Conservation (phyloP, 306 rosid genomes). For the Pyrus communis region DNA sequence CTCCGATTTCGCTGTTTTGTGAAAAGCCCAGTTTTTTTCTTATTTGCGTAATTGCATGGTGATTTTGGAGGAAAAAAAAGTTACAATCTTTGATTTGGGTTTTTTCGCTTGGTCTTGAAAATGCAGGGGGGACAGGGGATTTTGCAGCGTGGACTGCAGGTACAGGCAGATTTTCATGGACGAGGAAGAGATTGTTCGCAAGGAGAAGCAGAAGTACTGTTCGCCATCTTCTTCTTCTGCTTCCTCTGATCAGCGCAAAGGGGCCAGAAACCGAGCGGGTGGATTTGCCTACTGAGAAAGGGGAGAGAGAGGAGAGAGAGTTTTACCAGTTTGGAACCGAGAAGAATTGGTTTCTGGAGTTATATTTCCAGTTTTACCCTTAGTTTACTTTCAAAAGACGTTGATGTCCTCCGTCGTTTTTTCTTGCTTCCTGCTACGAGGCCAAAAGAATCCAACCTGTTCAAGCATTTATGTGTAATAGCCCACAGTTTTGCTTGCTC, state of each 20-base stretch:
- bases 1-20: neutral
- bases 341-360: neutral
- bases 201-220: constrained; percentile 28
- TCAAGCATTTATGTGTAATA: constrained; percentile 5
- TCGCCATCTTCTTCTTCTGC: constrained; percentile 45
- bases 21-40: neutral
- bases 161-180: constrained; percentile 82
- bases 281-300: constrained; percentile 33
- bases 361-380: constrained; percentile 29
- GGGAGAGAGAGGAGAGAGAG: neutral
- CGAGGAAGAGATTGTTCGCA: constrained; percentile 52
- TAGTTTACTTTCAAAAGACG: constrained; percentile 28
- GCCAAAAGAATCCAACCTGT: constrained; percentile 43
- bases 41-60: neutral
- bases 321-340: neutral
- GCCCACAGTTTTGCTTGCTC: constrained; percentile 17
- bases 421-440: constrained; percentile 48
- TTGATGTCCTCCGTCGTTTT: constrained; percentile 18
- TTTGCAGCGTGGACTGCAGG: constrained; percentile 93
- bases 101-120: neutral
- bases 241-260: constrained; percentile 31
- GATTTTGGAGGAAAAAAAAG: neutral
- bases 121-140: constrained; percentile 77
- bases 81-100: neutral
- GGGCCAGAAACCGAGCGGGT: constrained; percentile 31